Percentiles rank a stretch among this genome's conserved stretches.
These are phyloP conservation scores for Tinospora cordifolia DNA, from an alignment of 164 flowering plant genomes.

Conservation along the genomic window DNA sequence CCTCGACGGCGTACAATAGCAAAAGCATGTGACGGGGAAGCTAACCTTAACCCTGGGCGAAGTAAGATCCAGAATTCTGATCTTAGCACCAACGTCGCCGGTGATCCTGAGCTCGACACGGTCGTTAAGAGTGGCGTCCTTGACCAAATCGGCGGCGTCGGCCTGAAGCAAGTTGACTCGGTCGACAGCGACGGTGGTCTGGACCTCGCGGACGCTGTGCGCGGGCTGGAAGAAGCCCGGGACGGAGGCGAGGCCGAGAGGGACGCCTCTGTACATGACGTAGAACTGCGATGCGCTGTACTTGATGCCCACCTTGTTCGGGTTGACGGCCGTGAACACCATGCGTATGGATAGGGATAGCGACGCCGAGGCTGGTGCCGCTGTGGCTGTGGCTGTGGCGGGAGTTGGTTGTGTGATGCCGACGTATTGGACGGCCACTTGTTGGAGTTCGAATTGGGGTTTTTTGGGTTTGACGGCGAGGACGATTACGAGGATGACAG, in stretches of 20 bases:
- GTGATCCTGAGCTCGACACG: slow-evolving; percentile 73
- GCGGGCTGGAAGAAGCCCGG: slow-evolving; percentile 84
- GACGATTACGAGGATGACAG: slow-evolving; percentile 58
- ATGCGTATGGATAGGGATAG: slow-evolving; percentile 58
- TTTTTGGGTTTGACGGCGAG: slow-evolving; percentile 89
- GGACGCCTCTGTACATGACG: slow-evolving; percentile 87
- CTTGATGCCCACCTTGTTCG: slow-evolving; percentile 91
- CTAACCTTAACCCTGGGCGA: slow-evolving; percentile 84
- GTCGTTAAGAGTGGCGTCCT: slow-evolving; percentile 79
- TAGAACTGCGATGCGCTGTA: slow-evolving; percentile 76
- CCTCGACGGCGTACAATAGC: slow-evolving; percentile 14
- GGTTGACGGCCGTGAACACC: slow-evolving; percentile 80
- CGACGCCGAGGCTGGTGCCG: slow-evolving; percentile 31
- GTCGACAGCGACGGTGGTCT: slow-evolving; percentile 60
- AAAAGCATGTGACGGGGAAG: background rate
- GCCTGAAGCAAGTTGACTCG: slow-evolving; percentile 59
- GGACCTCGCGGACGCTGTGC: slow-evolving; percentile 55
- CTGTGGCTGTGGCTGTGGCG: slow-evolving; percentile 1
- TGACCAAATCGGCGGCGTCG: slow-evolving; percentile 63
- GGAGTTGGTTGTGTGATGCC: slow-evolving; percentile 45
- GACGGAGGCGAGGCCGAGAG: slow-evolving; percentile 66
- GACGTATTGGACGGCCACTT: slow-evolving; percentile 81
- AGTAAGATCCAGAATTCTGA: slow-evolving; percentile 67
- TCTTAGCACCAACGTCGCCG: slow-evolving; percentile 89
- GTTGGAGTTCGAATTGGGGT: slow-evolving; percentile 85